These are phyloP conservation scores for Nephelium lappaceum DNA, from an alignment of 345 rosid species.

Conservation along the genomic window DNA sequence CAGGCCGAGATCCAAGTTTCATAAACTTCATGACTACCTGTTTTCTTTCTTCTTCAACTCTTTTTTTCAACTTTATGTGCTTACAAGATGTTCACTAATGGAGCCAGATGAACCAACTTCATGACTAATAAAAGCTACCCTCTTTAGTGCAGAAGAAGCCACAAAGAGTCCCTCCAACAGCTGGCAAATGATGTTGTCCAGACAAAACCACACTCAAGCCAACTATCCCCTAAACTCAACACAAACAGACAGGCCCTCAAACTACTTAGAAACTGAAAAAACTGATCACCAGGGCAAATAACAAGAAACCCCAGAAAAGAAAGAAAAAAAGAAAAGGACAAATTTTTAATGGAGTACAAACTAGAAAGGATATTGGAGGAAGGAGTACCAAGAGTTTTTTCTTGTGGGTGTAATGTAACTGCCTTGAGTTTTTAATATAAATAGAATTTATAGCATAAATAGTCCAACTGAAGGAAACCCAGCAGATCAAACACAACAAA, in stretches of 20 bases:
- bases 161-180: constrained; percentile 26
- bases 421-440: constrained; percentile 15
- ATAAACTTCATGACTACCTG: constrained; percentile 85
- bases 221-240: constrained; percentile 21
- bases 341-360: constrained; percentile 15
- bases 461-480: constrained; percentile 40
- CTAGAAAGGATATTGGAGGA: constrained; percentile 28
- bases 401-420: constrained; percentile 19
- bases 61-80: constrained; percentile 11
- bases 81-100: constrained; percentile 21
- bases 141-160: constrained; percentile 27
- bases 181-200: constrained; percentile 33
- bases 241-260: constrained; percentile 3
- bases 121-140: constrained; percentile 16
- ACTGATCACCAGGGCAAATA: too few species aligned
- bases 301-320: too few species aligned
- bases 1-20: constrained; percentile 98
- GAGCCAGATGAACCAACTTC: constrained; percentile 23
- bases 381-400: constrained; percentile 20
- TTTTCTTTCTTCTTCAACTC: constrained; percentile 4
- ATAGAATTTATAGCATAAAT: constrained; percentile 24
- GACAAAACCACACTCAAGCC: constrained; percentile 30
- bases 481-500: constrained; percentile 49
- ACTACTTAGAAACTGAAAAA: constrained; percentile 6
- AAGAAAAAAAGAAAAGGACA: constrained; percentile 3